A percentile compares a stretch with the other conserved stretches of the same genome.
Conservation (phyloP, 2,329 filamentous ascomycete species). For the Aureobasidium sp. region DNA sequence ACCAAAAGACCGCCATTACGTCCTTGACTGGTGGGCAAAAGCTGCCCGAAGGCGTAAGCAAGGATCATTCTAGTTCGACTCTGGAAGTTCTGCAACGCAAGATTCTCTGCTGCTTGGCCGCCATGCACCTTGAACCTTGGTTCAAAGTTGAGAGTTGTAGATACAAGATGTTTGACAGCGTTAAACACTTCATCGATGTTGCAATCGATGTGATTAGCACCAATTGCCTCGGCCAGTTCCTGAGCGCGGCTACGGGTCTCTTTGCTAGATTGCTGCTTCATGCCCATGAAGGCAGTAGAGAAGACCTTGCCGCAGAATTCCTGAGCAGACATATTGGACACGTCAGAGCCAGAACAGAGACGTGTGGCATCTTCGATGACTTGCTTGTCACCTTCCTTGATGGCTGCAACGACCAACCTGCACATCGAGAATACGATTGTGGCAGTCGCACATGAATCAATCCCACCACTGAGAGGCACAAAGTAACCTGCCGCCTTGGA, state of each 20-base stretch:
- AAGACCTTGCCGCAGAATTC: conserved; percentile 55
- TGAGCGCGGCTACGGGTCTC: conserved; percentile 63
- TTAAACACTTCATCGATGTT: conserved; percentile 64
- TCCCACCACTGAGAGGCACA: conserved; percentile 53
- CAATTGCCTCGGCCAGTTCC: conserved; percentile 55
- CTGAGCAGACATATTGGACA: conserved; percentile 45
- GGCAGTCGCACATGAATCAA: conserved; percentile 54
- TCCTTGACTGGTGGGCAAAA: conserved; percentile 54
- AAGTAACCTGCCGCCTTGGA: conserved; percentile 49
- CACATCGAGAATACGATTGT: conserved; percentile 44
- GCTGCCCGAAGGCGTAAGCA: conserved; percentile 57
- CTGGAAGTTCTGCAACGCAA: conserved; percentile 63
- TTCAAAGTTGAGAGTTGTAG: conserved; percentile 52
- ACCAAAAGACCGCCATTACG: conserved; percentile 56
- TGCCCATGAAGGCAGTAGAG: conserved; percentile 65
- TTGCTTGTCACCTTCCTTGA: conserved; percentile 45
- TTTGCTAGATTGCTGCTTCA: conserved; percentile 53
- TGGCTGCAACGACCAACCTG: conserved; percentile 48
- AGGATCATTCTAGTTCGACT: conserved; percentile 60
- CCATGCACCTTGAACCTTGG: conserved; percentile 59
- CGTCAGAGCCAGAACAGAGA: conserved; percentile 47
- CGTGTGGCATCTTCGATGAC: conserved; percentile 49
- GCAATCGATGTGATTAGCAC: conserved; percentile 64
- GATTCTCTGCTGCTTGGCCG: conserved; percentile 52
- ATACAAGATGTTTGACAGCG: conserved; percentile 54